Evolutionary conservation across 331 rosid species (phyloP).

Genomic region (Prunus yedoensis): DNA sequence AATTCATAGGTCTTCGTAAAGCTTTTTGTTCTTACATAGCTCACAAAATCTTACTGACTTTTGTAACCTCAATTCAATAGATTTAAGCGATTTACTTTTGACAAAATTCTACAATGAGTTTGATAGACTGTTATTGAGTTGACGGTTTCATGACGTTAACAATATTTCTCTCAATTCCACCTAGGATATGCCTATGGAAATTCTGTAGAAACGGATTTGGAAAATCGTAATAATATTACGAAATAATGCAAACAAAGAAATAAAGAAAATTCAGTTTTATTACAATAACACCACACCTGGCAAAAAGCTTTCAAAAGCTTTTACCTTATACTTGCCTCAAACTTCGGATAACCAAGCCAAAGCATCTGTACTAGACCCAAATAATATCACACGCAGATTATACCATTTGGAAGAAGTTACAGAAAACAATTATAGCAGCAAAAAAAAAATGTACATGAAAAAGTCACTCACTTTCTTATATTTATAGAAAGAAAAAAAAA

Average conservation of each 20-base stretch:
- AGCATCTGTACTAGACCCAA: constrained; percentile 41
- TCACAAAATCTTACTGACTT: too few relatives aligned
- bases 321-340: constrained; percentile 29
- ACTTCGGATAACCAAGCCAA: constrained; percentile 27
- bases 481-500: constrained; percentile 18
- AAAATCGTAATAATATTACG: background rate
- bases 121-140: too few relatives aligned
- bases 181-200: too few relatives aligned
- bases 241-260: background rate
- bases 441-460: constrained; percentile 47
- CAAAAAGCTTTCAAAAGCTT: constrained; percentile 18
- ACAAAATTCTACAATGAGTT: too few relatives aligned
- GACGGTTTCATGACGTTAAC: too few relatives aligned
- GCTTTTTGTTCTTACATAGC: too few relatives aligned
- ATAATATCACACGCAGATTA: constrained; percentile 33
- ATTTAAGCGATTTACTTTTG: too few relatives aligned
- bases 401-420: constrained; percentile 32
- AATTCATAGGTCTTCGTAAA: too few relatives aligned
- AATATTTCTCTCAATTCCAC: too few relatives aligned
- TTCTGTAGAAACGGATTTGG: too few relatives aligned
- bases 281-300: constrained; percentile 22
- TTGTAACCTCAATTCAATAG: too few relatives aligned
- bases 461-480: constrained; percentile 41
- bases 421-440: background rate
- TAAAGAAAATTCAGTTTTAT: constrained; percentile 17